Base-by-base conservation (phyloP, 2,329 filamentous ascomycete genomes). In the Pyrenophora tritici-repentis region DNA sequence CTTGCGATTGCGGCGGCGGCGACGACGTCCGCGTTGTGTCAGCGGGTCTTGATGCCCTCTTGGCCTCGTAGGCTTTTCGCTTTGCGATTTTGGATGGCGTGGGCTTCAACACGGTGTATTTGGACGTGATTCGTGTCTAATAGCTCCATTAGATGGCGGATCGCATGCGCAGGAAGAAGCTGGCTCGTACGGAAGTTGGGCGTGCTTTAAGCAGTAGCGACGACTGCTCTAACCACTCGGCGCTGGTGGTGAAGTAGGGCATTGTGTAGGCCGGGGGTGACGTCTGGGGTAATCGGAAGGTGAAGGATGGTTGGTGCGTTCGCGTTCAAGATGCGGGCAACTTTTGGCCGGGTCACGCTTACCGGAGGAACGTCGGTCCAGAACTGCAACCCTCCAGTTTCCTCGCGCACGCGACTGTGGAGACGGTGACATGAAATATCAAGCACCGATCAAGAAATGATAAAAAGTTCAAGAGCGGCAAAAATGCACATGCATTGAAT, bases 171-270 rank as follows among this genome's bases (percentile, higher is more conserved):
- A 42, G 24, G 34, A 8, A 39, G 17, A 34, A 24, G 10, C 22
- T 39, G 41, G 34, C 29, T 47, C 84, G 58, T 84, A 96, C 93
- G 34, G 89, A 91, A 29, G 84, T 84, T 3, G 94, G 94, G 40
- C 90, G 86, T 48, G 94, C 93, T 76, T 94, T 85, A 47, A 99
- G 81, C 50, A 99, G 86, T 54, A 92, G 85, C 14, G 86, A 80
- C 12, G 93, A 96, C 75, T 97, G 89, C 66, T 88, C 86, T 62
- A 97, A 89, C 89, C 91, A 99, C 78, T 92, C 88, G 76, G 96
- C 87, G 75, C 89, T 89, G 50, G 90, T 91, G 43, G 83, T 79
- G 72, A 96, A 86, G 73, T 89, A 86, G 2, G 89, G 87, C 92
- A 96, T 96, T 50, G 52, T 65, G 58, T 5, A 20, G 16, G 26